phyloP scores from a whole-genome alignment of 139 green algal genomes.

The Auxenochlorella protothecoides region DNA sequence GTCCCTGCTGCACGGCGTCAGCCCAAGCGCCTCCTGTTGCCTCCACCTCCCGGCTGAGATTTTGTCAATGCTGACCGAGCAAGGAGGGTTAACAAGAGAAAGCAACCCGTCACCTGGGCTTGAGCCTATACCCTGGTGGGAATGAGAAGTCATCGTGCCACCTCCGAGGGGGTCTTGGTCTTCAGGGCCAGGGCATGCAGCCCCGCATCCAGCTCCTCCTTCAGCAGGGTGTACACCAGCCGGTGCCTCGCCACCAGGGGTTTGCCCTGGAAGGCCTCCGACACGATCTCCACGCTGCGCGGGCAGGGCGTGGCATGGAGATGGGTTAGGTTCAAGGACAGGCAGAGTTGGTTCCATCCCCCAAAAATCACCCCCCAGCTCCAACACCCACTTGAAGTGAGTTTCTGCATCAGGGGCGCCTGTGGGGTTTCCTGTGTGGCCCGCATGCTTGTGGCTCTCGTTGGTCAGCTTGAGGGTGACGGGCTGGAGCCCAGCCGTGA shows the following conservation, averaged over 20 bases:
- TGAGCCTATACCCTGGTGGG: neutral
- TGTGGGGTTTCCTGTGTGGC: slow-evolving; percentile 41
- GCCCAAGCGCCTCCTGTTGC: too few species aligned
- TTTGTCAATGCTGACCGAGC: too few species aligned
- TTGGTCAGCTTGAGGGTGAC: slow-evolving; percentile 26
- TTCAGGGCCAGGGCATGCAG: slow-evolving; percentile 42
- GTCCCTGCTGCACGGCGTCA: too few species aligned
- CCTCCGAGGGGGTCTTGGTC: slow-evolving; percentile 20
- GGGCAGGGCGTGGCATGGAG: too few species aligned
- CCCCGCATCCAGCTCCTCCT: slow-evolving; percentile 31
- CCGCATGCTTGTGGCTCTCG: slow-evolving; percentile 45
- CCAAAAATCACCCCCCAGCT: too few species aligned
- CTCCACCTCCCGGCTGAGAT: too few species aligned
- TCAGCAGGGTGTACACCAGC: slow-evolving; percentile 41
- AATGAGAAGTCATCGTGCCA: neutral
- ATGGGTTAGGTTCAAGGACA: too few species aligned
- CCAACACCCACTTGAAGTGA: slow-evolving; percentile 33
- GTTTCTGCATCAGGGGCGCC: slow-evolving; percentile 46
- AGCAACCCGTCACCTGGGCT: neutral
- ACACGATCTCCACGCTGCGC: slow-evolving; percentile 35
- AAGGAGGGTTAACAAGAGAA: too few species aligned
- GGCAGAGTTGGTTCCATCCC: too few species aligned
- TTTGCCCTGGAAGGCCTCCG: slow-evolving; percentile 33
- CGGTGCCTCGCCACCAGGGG: slow-evolving; percentile 32
- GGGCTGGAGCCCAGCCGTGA: neutral